Conservation (phyloP, 2,329 filamentous ascomycete genomes). For the Arthrocladium fulminans region DNA sequence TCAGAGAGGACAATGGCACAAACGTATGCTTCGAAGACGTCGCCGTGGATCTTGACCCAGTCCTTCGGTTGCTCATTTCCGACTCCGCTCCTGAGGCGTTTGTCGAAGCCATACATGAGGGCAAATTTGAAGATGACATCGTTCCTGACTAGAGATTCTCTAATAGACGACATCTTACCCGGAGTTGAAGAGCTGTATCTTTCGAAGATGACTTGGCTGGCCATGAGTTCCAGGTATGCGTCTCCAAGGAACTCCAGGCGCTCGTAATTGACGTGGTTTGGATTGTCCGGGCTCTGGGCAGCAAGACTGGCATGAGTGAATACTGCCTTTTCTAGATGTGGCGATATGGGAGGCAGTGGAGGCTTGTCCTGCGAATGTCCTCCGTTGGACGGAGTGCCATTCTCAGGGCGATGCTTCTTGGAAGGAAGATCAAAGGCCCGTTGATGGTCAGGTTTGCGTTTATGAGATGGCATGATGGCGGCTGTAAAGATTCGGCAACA, state of each 20-base stretch:
- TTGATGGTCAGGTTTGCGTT: constrained; percentile 3
- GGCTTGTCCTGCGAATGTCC: constrained; percentile 10
- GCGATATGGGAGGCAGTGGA: constrained; percentile 15
- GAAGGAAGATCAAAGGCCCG: background rate
- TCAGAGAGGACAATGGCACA: constrained; percentile 62
- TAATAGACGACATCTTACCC: constrained; percentile 64
- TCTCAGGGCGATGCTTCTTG: constrained; percentile 8
- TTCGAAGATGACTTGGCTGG: constrained; percentile 64
- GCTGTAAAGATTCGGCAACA: background rate
- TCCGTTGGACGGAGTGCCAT: constrained; percentile 9
- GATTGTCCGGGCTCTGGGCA: constrained; percentile 36
- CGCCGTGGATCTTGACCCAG: constrained; percentile 62
- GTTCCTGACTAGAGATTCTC: constrained; percentile 75
- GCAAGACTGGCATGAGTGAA: constrained; percentile 18
- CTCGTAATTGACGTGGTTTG: constrained; percentile 55
- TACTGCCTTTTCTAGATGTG: constrained; percentile 13
- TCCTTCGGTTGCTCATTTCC: constrained; percentile 38
- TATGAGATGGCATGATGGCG: constrained; percentile 2
- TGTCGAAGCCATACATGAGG: constrained; percentile 60
- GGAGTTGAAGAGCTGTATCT: constrained; percentile 54
- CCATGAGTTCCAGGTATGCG: constrained; percentile 69
- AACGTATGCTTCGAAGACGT: constrained; percentile 86
- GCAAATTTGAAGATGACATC: constrained; percentile 64
- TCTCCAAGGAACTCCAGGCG: constrained; percentile 83
- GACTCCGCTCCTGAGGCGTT: constrained; percentile 51